Evolutionary conservation across 495 filamentous ascomycete species (phyloP).

Genomic region (Penicillium canescens): DNA sequence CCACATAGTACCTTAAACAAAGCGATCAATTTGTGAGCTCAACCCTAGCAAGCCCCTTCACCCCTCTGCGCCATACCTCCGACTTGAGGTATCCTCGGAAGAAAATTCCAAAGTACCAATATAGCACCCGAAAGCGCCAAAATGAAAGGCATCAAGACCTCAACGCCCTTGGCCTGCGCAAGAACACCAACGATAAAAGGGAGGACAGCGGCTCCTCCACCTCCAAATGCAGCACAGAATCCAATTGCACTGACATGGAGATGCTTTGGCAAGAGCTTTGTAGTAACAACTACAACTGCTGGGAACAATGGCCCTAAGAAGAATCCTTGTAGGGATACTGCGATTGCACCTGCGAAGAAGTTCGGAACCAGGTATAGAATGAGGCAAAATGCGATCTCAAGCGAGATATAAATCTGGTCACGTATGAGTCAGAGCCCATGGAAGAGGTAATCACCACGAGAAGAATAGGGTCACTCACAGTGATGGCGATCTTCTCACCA

Average conservation of each 20-base stretch:
- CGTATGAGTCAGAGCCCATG: not conserved
- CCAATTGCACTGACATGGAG: conserved; percentile 78
- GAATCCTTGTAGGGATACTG: conserved; percentile 66
- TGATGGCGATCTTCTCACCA: conserved; percentile 56
- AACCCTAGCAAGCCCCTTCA: not conserved
- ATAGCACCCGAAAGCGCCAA: conserved; percentile 61
- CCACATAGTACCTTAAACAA: too few relatives aligned
- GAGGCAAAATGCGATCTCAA: conserved; percentile 53
- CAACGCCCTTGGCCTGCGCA: conserved; percentile 72
- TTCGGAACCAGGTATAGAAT: conserved; percentile 66
- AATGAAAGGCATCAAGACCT: conserved; percentile 71
- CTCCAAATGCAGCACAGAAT: conserved; percentile 79
- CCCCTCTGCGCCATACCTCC: not conserved
- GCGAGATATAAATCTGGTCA: conserved; percentile 44
- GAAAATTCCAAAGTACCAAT: conserved; percentile 18
- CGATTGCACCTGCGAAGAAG: conserved; percentile 66
- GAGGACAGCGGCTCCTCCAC: conserved; percentile 71
- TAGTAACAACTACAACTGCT: conserved; percentile 70
- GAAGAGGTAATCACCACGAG: too few relatives aligned
- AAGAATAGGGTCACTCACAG: conserved; percentile 26
- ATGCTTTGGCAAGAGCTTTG: conserved; percentile 71
- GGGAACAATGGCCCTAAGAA: conserved; percentile 66
- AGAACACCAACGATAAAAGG: conserved; percentile 82
- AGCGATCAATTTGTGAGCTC: too few relatives aligned
- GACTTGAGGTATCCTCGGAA: not conserved